Base-by-base conservation (phyloP, 306 rosid species). In the Fragaria iinumae region DNA sequence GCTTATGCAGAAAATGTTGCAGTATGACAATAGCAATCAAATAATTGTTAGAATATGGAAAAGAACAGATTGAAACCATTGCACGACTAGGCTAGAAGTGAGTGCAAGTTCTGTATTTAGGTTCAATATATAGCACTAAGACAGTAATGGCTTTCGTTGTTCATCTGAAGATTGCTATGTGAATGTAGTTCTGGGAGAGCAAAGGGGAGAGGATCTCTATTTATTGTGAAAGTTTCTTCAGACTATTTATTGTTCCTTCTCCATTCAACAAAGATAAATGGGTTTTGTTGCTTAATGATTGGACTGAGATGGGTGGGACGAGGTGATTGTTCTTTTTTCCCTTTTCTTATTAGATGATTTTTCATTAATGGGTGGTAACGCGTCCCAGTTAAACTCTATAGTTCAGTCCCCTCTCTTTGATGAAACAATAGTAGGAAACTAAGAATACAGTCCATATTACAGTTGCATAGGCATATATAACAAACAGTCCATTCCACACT, bases 21-120 rank as follows among this genome's bases (percentile, higher is more conserved):
- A 57, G 57, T 34, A 38, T 65, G 69, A 67, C 18, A 29, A 45
- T 1, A 74, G 41, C 25, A 36, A 72, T 38, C 1, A 43, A 62
- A 29, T 77, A 43, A 41, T 38, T 16, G 55, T 39, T 71, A 69
- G 66, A 50, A 50, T 48, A 73, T 59, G 74, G 44, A 29, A 62
- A 50, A n/a, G 63, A 53, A 62, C 50, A 23, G 38, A n/a, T 32
- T 67, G 62, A 4, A 50, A 60, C 41, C 71, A 60, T n/a, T 9
- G 72, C 55, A 63, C 49, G 41, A 69, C 73, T 23, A 13, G 20
- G 23, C 39, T 69, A 25, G 20, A 27, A 60, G 67, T 11, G 39
- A 27, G 39, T 62, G 67, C 67, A 62, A 27, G 29, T 62, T 53
- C 4, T 53, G 11, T 53, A 53, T 20, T 53, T 20, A 53, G 60